These are phyloP conservation scores for Monosporascus sp. DNA, from an alignment of 2,329 filamentous ascomycete genomes.

Conservation along the genomic window DNA sequence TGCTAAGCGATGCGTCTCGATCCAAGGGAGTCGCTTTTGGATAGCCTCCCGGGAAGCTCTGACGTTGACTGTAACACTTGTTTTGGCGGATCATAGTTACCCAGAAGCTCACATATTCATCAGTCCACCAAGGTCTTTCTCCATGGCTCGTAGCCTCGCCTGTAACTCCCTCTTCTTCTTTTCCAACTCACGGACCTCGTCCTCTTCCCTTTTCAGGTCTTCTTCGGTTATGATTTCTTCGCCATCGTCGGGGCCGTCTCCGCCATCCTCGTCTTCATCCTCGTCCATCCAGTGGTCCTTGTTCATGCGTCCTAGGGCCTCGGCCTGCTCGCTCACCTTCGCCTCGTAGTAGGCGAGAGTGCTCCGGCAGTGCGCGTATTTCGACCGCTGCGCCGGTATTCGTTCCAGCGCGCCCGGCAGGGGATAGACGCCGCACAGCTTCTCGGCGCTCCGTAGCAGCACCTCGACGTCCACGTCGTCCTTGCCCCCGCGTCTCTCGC, in stretches of 20 bases:
- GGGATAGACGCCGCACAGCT: conserved; percentile 82
- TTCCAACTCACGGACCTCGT: conserved; percentile 55
- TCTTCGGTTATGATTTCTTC: conserved; percentile 56
- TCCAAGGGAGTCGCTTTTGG: background rate
- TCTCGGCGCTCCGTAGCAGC: conserved; percentile 80
- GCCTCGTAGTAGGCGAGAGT: conserved; percentile 78
- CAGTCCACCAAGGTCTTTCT: conserved; percentile 51
- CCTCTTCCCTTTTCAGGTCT: conserved; percentile 64
- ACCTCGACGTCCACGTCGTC: conserved; percentile 84
- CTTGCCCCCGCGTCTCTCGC: conserved; percentile 47
- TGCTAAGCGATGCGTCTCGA: background rate
- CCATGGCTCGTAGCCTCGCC: conserved; percentile 46
- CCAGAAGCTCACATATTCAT: conserved; percentile 40
- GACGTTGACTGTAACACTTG: background rate
- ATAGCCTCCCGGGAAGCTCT: background rate
- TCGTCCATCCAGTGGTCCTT: conserved; percentile 53
- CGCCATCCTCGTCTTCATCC: conserved; percentile 48
- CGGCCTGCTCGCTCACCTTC: conserved; percentile 70
- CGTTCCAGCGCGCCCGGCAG: conserved; percentile 72
- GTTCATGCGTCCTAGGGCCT: conserved; percentile 70
- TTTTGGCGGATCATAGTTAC: background rate
- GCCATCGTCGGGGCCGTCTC: conserved; percentile 28
- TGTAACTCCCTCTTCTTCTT: conserved; percentile 52
- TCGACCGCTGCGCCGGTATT: conserved; percentile 66
- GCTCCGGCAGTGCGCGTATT: conserved; percentile 64